Percentiles rank a stretch among this genome's conserved stretches.
Conservation (phyloP, 805 yeast species). For the Millerozyma acaciae region DNA sequence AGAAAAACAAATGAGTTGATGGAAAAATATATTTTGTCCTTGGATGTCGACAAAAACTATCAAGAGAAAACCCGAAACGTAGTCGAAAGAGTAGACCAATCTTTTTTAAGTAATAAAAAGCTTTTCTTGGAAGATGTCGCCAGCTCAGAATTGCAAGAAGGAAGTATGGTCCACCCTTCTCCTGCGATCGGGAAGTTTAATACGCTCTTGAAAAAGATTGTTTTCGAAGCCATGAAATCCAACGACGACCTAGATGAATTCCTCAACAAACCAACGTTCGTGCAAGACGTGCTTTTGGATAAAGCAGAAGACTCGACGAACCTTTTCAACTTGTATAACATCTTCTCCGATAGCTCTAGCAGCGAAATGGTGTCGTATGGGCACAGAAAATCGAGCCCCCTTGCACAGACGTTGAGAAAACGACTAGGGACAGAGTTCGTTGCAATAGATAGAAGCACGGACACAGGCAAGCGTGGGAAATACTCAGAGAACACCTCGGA, state of each 20-base stretch:
- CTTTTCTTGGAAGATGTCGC: no score
- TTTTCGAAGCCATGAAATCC: constrained; percentile 17
- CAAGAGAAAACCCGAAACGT: constrained; percentile 1
- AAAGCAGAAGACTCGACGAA: constrained; percentile 18
- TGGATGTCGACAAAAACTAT: constrained; percentile 19
- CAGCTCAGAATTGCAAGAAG: not conserved
- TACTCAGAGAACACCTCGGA: constrained; percentile 20
- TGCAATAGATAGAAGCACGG: constrained; percentile 9
- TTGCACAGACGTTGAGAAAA: constrained; percentile 19
- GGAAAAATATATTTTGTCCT: constrained; percentile 29
- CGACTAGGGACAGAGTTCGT: constrained; percentile 21
- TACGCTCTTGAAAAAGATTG: constrained; percentile 20
- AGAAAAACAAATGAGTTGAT: constrained; percentile 17
- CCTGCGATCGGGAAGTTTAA: constrained; percentile 30
- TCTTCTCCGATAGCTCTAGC: constrained; percentile 17
- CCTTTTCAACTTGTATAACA: constrained; percentile 28
- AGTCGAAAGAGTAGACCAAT: not conserved
- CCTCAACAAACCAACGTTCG: constrained; percentile 21
- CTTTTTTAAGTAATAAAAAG: not conserved
- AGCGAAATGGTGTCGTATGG: constrained; percentile 14
- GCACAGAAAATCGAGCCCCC: constrained; percentile 9
- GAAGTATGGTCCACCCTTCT: constrained; percentile 10
- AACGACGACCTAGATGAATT: constrained; percentile 16
- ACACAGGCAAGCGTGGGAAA: constrained; percentile 18
- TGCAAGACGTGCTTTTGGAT: constrained; percentile 15